A percentile compares a stretch with the other conserved stretches of the same genome.
phyloP scores from a whole-genome alignment of 176 grass and related monocot genomes.

The Carex pumila region DNA sequence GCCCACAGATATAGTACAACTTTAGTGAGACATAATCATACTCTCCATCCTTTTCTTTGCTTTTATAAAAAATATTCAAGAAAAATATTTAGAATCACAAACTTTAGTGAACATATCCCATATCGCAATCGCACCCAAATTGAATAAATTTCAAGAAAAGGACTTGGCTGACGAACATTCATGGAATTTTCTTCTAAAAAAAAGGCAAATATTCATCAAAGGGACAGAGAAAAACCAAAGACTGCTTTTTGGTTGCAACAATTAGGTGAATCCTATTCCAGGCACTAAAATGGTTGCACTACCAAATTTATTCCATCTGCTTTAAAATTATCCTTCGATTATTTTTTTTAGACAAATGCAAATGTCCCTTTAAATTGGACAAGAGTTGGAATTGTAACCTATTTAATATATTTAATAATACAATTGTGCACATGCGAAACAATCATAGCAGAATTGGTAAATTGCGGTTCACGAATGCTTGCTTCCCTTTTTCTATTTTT shows the following conservation, averaged over 20 bases:
- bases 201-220: not conserved
- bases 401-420: not conserved
- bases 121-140: not conserved
- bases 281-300: not conserved
- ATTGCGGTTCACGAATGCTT: not conserved
- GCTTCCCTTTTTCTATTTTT: not conserved
- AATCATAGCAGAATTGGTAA: not conserved
- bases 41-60: not conserved
- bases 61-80: not conserved
- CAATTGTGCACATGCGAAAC: not conserved
- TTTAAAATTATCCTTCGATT: not conserved
- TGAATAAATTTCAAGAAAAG: not conserved
- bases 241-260: not conserved
- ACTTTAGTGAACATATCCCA: not conserved
- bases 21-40: conserved; percentile 18
- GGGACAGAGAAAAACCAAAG: not conserved
- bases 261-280: not conserved
- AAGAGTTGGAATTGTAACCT: not conserved
- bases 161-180: not conserved
- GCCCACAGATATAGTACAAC: conserved; percentile 3
- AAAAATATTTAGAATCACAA: not conserved
- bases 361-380: not conserved
- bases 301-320: not conserved
- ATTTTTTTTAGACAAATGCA: not conserved
- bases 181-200: conserved; percentile 5